phyloP scores from a whole-genome alignment of 176 grass and related monocot genomes.

The Bolboschoenus planiculmis region DNA sequence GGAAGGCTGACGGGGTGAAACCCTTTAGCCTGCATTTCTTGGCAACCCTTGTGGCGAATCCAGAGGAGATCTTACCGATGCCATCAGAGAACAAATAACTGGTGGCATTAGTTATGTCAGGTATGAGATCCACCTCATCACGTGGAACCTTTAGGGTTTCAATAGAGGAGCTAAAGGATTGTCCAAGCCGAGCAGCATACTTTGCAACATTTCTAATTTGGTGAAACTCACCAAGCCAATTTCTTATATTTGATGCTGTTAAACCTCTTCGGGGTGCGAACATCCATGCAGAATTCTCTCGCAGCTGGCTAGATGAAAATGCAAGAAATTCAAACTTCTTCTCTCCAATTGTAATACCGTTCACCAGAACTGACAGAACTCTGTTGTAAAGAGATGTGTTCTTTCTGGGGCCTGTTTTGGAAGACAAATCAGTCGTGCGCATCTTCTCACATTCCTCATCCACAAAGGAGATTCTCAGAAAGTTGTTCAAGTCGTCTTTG shows the following conservation, averaged over 20 bases:
- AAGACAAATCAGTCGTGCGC: constrained; percentile 59
- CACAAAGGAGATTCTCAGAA: constrained; percentile 80
- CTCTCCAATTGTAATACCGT: constrained; percentile 65
- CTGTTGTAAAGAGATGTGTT: constrained; percentile 53
- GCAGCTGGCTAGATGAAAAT: constrained; percentile 91
- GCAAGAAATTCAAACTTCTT: constrained; percentile 94
- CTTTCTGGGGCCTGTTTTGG: constrained; percentile 31
- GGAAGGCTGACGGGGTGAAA: constrained; percentile 73
- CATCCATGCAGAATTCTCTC: constrained; percentile 94
- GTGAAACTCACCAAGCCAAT: constrained; percentile 73
- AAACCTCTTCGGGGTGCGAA: constrained; percentile 51
- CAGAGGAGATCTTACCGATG: constrained; percentile 73
- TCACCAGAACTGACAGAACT: constrained; percentile 56
- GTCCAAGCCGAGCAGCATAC: constrained; percentile 87
- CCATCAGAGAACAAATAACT: constrained; percentile 79
- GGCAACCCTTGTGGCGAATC: constrained; percentile 65
- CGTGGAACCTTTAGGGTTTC: constrained; percentile 55
- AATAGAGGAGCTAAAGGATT: constrained; percentile 80
- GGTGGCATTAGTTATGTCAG: constrained; percentile 54
- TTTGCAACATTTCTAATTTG: constrained; percentile 86
- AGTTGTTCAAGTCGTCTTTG: constrained; percentile 49
- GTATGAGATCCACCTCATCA: constrained; percentile 49
- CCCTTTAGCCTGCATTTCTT: constrained; percentile 54
- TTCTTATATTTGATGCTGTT: constrained; percentile 57
- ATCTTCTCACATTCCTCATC: constrained; percentile 83